Evolutionary conservation across 1,139 yeast genomes (phyloP).

Genomic region (Pichia inconspicua): DNA sequence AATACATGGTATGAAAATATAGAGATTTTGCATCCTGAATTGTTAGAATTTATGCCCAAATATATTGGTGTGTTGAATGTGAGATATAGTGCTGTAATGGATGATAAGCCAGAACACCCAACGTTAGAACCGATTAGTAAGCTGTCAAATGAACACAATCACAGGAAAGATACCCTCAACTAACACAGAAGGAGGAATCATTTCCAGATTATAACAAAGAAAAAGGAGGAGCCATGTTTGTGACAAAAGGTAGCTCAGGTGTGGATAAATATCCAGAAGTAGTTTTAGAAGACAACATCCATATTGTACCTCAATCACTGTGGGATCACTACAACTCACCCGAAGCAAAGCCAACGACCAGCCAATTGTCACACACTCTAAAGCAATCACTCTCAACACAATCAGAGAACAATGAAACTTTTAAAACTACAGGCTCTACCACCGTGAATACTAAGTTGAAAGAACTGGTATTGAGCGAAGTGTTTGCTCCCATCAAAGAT

Average conservation of each 20-base stretch:
- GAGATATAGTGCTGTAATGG: constrained; percentile 52
- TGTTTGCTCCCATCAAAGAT: constrained; percentile 47
- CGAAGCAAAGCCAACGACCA: neutral
- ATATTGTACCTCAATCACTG: constrained; percentile 75
- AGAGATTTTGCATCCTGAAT: constrained; percentile 66
- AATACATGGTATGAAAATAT: constrained; percentile 86
- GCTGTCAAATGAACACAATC: neutral
- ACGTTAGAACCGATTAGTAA: neutral
- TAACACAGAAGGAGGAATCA: neutral
- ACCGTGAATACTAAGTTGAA: constrained; percentile 56
- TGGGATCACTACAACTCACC: constrained; percentile 57
- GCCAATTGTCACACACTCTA: neutral
- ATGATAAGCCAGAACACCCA: constrained; percentile 13
- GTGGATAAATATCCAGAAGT: constrained; percentile 52
- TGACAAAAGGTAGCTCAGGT: neutral
- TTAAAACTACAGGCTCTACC: constrained; percentile 48
- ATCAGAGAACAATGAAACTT: constrained; percentile 20
- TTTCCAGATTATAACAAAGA: neutral
- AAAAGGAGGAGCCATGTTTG: neutral
- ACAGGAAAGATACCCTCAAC: neutral
- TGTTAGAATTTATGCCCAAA: constrained; percentile 80
- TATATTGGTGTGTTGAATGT: constrained; percentile 93
- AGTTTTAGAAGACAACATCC: constrained; percentile 78
- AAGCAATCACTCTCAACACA: neutral
- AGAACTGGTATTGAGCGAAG: constrained; percentile 61